Evolutionary conservation across 192 early-diverging fungal species (phyloP), one percentile per base, ranked within the genome.

Genomic region (Geranomyces variabilis): DNA sequence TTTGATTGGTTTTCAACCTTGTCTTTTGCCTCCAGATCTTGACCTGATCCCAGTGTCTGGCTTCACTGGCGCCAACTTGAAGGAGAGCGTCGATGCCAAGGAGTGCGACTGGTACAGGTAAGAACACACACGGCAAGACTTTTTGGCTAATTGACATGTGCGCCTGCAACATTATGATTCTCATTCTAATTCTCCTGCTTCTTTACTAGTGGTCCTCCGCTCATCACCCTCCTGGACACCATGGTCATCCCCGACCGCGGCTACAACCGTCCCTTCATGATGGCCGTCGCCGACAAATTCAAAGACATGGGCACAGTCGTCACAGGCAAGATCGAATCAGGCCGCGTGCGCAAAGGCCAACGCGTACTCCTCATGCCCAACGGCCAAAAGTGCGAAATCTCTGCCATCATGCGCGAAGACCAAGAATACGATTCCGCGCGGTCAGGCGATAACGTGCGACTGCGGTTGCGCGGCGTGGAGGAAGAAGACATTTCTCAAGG

Each of bases 271-370:
- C 95, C 96, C 19, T 78, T 99, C 67, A 89, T 96, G 79, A 91
- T 99, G 78, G 94, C 97, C 56, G 90, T 99, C 75, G 87, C 90
- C 69, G 96, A 96, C 77, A 97, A 95, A 75, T 94, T 93, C 86
- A 93, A 93, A 79, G 96, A 99, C 75, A 96, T 98, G 96, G 97
- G 97, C 64, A 96, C 94, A 1, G 80, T 99, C 43, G 86, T 97
- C 41, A 90, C 90, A 17, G 97, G 97, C 68, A 99, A 99, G 86
- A 87, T 99, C 66, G 97, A 99, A 80, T 92, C 93, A 34, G 97
- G 97, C 30, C 81, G 83, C 55, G 78, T 99, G 66, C 91, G 87
- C 81, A 92, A 95, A 84, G 95, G 94, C 36, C 91, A 94, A 63
- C 74, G 69, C 68, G 84, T 98, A 1, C 57, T 96, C 36, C 77